Percentiles rank a stretch among this genome's conserved stretches.
These are phyloP conservation scores for Blastomyces percursus DNA, from an alignment of 2,329 filamentous ascomycete genomes.

Conservation along the genomic window DNA sequence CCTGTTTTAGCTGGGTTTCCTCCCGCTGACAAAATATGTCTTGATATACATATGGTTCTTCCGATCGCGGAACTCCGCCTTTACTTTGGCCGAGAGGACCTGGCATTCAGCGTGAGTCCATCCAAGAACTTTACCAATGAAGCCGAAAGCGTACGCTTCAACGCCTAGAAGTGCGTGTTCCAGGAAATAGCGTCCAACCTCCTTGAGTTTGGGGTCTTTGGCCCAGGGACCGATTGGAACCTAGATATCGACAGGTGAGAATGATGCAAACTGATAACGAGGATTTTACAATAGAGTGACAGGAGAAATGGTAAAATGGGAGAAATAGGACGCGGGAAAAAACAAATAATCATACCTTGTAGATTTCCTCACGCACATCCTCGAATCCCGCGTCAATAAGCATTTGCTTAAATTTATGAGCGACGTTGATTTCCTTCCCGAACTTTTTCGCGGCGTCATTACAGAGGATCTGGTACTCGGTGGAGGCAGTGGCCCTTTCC, in stretches of 20 bases:
- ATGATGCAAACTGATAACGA: neutral
- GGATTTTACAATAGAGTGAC: neutral
- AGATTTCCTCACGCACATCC: constrained; percentile 21
- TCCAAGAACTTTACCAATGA: constrained; percentile 22
- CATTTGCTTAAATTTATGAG: constrained; percentile 18
- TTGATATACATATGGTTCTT: constrained; percentile 22
- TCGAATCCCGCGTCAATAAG: constrained; percentile 26
- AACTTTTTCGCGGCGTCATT: constrained; percentile 16
- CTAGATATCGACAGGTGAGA: constrained; percentile 8
- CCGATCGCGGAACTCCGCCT: constrained; percentile 23
- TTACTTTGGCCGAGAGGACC: constrained; percentile 23
- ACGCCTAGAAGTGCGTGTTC: constrained; percentile 18
- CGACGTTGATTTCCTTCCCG: constrained; percentile 20
- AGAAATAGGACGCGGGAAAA: neutral
- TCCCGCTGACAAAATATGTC: neutral
- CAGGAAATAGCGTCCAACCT: constrained; percentile 31
- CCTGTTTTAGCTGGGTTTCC: neutral
- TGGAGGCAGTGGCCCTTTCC: constrained; percentile 12
- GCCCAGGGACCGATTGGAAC: constrained; percentile 29
- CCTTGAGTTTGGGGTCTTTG: constrained; percentile 38
- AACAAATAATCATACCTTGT: constrained; percentile 13
- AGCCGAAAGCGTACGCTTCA: constrained; percentile 18
- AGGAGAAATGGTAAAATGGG: too few species aligned
- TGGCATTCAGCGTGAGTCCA: constrained; percentile 25
- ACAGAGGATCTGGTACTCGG: constrained; percentile 18